Evolutionary conservation across 139 green algal species (phyloP), one percentile per base, ranked within the genome.

Genomic region (Edaphochlamys debaryana): DNA sequence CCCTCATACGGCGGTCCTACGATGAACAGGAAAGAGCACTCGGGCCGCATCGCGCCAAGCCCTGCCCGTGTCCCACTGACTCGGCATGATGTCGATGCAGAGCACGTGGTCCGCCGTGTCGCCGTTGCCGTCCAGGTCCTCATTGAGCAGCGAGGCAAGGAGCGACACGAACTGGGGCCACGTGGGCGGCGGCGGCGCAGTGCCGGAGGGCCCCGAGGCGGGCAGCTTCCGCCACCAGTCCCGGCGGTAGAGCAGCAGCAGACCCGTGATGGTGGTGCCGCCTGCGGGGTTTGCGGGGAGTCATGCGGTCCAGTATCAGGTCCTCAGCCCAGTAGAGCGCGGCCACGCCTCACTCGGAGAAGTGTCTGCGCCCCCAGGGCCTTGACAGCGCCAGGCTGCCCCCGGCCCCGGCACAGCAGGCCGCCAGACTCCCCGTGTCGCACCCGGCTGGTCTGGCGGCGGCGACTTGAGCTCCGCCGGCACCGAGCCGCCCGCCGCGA

Each of bases 221-320:
- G 42, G 20, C 56, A 70, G 56, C 6, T 3, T 1, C 56, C 29
- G 4, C 56, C 56, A 69, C 73, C 73, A 80, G 73, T 80, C 73
- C 37, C 73, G 54, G 15, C 73, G 37, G 73, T 80, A 80, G 32
- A 62, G 23, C 11, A 80, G 58, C 56, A 80, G 73, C 54, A 80
- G 73, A 29, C 56, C 56, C 2, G n/a, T 29, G 27, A 30, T 27
- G 15, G 38, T 19, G 6, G 73, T 38, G 11, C 73, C 73, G 45
- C 72, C 72, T 36, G 36, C 36, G 32, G 40, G 3, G 48, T 54
- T 54, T 52, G 72, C 52, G 25, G 36, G 17, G 54, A 27, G 22
- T 30, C 22, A 27, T 38, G 20, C 34, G 66, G 11, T 37, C 54
- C n/a, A 5, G 72, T 0, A n/a, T n/a, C n/a, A n/a, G n/a, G n/a